phyloP scores from a whole-genome alignment of 495 filamentous ascomycete genomes.

The Aspergillus campestris region DNA sequence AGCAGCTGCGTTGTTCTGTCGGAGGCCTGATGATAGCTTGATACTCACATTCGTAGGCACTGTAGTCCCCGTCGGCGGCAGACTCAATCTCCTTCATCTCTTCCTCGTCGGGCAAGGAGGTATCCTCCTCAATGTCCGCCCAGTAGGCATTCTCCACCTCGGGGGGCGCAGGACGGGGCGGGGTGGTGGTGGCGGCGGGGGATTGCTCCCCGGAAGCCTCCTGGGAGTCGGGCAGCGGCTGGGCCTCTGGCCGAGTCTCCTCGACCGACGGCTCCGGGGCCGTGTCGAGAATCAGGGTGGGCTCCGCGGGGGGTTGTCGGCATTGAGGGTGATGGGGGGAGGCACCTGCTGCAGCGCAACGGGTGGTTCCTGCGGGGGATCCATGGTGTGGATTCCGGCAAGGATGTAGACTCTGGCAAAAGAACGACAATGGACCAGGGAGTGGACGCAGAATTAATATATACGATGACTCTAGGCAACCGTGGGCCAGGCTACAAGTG shows the following conservation, averaged over 20 bases:
- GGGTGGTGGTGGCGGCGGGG: not conserved
- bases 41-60: slow-evolving; percentile 46
- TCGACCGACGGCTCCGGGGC: not conserved
- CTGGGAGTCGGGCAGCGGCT: not conserved
- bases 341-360: slow-evolving; percentile 11
- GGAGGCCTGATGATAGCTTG: not conserved
- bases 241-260: no score
- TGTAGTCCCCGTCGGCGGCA: slow-evolving; percentile 35
- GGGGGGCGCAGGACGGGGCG: slow-evolving; percentile 2
- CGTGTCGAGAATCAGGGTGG: slow-evolving; percentile 2
- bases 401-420: no score
- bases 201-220: slow-evolving; percentile 1
- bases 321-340: slow-evolving; percentile 5
- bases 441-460: no score
- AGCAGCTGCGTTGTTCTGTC: slow-evolving; percentile 2
- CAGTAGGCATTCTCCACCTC: slow-evolving; percentile 41
- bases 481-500: no score
- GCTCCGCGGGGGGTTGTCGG: slow-evolving; percentile 3
- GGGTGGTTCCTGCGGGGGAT: slow-evolving; percentile 10
- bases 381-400: slow-evolving; percentile 12
- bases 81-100: slow-evolving; percentile 53
- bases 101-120: slow-evolving; percentile 46
- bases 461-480: no score
- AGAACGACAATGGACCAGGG: no score
- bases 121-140: slow-evolving; percentile 48